Evolutionary conservation across 345 rosid genomes (phyloP), one percentile per base, ranked within the genome.

Genomic region (Citrus cavaleriei): DNA sequence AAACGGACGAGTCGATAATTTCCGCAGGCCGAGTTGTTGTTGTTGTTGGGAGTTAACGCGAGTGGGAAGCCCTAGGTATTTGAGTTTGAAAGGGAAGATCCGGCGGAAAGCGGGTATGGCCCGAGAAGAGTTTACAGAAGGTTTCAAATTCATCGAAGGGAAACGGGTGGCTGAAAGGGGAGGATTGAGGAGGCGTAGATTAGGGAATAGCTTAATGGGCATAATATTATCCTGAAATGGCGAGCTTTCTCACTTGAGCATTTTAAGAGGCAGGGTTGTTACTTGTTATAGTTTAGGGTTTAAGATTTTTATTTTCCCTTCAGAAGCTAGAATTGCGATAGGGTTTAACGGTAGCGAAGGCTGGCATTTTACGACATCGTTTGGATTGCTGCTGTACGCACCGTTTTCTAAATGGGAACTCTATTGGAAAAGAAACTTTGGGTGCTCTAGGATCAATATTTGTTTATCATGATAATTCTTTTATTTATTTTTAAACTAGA

Each of bases 201-300:
- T 92, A 24, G 88, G 85, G 35, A 88, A 82, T 65, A 89, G 80
- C 79, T 87, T 89, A 76, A 82, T 19, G 64, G 84, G 83, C 94
- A 91, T 91, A 4, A 22, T 40, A 35, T 24, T 54, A 16, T 27
- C 40, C 21, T 54, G 6, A 58, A 21, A 70, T 28, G 46, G 51
- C 13, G 51, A 37, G 68, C 18, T 13, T 60, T 22, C 65, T 32
- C 21, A 57, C 61, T 57, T 10, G 7, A 22, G 27, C 10, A 62
- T 61, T 40, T 42, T 25, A 60, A 1, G 58, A 18, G 58, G 19
- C 13, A 13, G 4, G 18, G 51, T 3, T 12, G 16, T 46, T 12
- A 3, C 14, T 3, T 12, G 16, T 46, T 12, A 10, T 3, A 46
- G 18, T 46, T 46, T 12, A 46, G 84, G 79, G 84, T 74, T 74